phyloP scores from a whole-genome alignment of 192 early-diverging fungal genomes.

The Funneliformis geosporum region DNA sequence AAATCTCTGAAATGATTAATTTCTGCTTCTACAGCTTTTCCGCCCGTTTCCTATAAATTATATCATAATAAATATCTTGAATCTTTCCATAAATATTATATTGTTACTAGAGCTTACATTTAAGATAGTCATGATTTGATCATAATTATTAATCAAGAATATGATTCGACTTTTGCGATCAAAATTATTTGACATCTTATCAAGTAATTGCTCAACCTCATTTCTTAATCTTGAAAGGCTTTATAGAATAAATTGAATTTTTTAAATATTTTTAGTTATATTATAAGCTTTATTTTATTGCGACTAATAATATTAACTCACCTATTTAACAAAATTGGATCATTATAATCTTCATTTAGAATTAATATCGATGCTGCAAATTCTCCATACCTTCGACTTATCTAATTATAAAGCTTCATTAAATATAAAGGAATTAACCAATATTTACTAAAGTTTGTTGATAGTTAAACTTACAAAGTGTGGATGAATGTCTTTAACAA shows the following conservation, averaged over 20 bases:
- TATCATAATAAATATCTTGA: not conserved
- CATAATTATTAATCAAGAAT: constrained; percentile 95
- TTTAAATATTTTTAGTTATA: not conserved
- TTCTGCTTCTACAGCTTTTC: constrained; percentile 49
- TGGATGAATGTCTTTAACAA: constrained; percentile 74
- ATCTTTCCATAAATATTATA: not conserved
- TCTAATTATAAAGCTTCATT: constrained; percentile 43
- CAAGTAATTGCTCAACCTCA: constrained; percentile 76
- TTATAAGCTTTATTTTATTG: not conserved
- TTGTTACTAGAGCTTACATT: constrained; percentile 49
- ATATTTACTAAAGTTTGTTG: too few relatives aligned
- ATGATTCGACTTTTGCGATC: constrained; percentile 68
- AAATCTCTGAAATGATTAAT: constrained; percentile 60
- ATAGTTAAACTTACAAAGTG: constrained; percentile 66
- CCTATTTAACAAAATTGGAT: constrained; percentile 79
- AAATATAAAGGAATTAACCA: not conserved
- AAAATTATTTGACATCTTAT: constrained; percentile 72
- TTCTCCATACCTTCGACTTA: constrained; percentile 89
- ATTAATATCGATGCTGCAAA: constrained; percentile 87
- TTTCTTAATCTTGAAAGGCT: constrained; percentile 72
- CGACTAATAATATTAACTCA: constrained; percentile 33
- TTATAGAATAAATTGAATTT: not conserved
- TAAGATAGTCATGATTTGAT: constrained; percentile 81
- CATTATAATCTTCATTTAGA: constrained; percentile 86
- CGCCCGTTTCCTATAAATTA: constrained; percentile 49